Evolutionary conservation across 352 stramenopile genomes (phyloP), one percentile per base, ranked within the genome.

Genomic region (Phytophthora colocasiae): DNA sequence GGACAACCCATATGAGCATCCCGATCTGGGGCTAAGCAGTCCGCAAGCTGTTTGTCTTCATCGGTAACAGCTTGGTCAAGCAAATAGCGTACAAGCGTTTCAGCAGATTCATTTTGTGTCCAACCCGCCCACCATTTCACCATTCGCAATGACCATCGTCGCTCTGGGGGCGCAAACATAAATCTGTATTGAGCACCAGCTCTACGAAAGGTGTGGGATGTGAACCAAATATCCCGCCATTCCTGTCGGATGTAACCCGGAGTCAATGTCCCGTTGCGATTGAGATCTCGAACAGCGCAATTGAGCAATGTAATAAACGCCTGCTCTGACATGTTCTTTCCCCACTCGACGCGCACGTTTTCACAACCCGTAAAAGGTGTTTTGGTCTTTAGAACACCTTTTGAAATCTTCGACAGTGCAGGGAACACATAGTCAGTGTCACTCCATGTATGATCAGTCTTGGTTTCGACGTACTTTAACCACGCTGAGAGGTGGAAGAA

Each of bases 171-270:
- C 14, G 58, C 49, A 60, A 66, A 55, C 58, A 66, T 60, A 11
- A 66, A 66, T n/a, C 49, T n/a, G 22, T 60, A 59, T 19, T 66
- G 58, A 17, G 31, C 48, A 17, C 58, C 58, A 26, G 31, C 31
- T 41, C 58, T n/a, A 1, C 58, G 48, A 47, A 66, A 59, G 0
- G 48, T 55, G 19, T 66, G 48, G 1, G 58, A 66, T 4, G 39
- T 59, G 15, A 66, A 59, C 32, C 56, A 49, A 5, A 56, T 63
- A 29, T 56, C 36, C 2, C 46, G 31, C 34, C 32, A 63, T 17
- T 55, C 38, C 5, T 57, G 56, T 2, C 19, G 29, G 3, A 53
- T 17, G 55, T 63, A 63, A 9, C 41, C 53, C 32, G 27, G 29
- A 6, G 9, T 29, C 1, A 17, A 38, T 4, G 5, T 11, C 10